Conservation (phyloP, 352 stramenopile species). For the Globisporangium megalacanthum region DNA sequence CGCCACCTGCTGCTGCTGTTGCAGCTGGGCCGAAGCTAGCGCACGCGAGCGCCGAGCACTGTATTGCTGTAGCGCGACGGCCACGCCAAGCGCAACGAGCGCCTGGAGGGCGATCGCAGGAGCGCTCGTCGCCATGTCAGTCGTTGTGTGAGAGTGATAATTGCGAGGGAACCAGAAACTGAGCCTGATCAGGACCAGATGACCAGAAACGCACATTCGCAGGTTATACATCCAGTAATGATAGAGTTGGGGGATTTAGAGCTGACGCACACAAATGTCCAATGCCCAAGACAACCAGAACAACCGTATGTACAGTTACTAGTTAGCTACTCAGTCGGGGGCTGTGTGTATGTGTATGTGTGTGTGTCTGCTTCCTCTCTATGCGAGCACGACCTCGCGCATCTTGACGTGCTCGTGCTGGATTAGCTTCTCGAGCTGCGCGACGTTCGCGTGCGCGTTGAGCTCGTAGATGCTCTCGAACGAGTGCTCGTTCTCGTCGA, state of each 20-base stretch:
- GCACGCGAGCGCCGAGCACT: conserved; percentile 15
- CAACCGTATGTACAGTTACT: not conserved
- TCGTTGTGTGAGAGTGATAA: too few relatives aligned
- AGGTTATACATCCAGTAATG: too few relatives aligned
- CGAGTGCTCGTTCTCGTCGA: conserved; percentile 90
- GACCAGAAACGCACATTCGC: too few relatives aligned
- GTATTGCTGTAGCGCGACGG: conserved; percentile 43
- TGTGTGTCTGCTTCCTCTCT: conserved; percentile 7
- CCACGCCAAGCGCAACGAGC: conserved; percentile 21
- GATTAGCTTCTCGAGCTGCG: conserved; percentile 82
- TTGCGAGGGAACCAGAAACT: too few relatives aligned
- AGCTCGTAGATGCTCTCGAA: conserved; percentile 96
- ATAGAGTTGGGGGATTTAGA: too few relatives aligned
- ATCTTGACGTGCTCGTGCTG: conserved; percentile 78
- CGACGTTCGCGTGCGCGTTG: conserved; percentile 86
- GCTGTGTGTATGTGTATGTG: not conserved
- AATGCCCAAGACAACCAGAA: too few relatives aligned
- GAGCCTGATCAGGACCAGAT: too few relatives aligned
- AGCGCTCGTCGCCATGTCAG: not conserved
- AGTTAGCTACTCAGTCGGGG: not conserved
- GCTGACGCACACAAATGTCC: too few relatives aligned
- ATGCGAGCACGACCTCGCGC: conserved; percentile 64
- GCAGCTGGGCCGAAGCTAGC: not conserved
- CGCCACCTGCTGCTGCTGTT: conserved; percentile 9
- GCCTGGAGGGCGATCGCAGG: conserved; percentile 9